A percentile compares a stretch with the other conserved stretches of the same genome.
Conservation (phyloP, 805 yeast genomes). For the Blastobotrys muscicola region DNA sequence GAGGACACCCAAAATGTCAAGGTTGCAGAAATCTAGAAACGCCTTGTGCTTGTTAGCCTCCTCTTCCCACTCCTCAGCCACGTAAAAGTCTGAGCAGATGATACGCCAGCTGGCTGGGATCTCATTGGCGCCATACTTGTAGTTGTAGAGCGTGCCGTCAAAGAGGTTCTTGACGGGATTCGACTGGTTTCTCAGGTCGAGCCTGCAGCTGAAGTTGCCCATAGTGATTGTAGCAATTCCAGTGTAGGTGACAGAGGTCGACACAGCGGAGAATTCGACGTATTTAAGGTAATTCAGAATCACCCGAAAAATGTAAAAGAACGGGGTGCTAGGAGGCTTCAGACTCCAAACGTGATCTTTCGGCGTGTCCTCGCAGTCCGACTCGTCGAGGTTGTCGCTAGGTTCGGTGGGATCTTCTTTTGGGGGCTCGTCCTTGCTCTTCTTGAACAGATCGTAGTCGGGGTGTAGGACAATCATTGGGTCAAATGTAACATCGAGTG, state of each 20-base stretch:
- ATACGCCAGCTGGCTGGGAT: slow-evolving; percentile 22
- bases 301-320: slow-evolving; percentile 15
- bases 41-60: slow-evolving; percentile 26
- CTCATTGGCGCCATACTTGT: slow-evolving; percentile 21
- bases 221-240: slow-evolving; percentile 22
- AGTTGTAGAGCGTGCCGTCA: slow-evolving; percentile 28
- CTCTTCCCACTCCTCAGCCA: slow-evolving; percentile 21
- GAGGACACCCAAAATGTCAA: slow-evolving; percentile 26
- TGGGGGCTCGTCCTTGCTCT: background rate
- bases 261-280: slow-evolving; percentile 20
- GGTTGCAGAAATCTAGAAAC: slow-evolving; percentile 21
- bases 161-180: slow-evolving; percentile 19
- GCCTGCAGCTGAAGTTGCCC: slow-evolving; percentile 20
- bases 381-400: background rate
- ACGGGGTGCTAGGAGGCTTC: slow-evolving; percentile 15
- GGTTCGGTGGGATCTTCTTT: slow-evolving; percentile 3
- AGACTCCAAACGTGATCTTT: slow-evolving; percentile 14
- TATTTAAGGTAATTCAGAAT: slow-evolving; percentile 16
- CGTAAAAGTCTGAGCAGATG: slow-evolving; percentile 21
- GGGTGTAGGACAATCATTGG: slow-evolving; percentile 14
- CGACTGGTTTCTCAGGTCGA: slow-evolving; percentile 24
- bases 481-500: slow-evolving; percentile 26
- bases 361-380: slow-evolving; percentile 1
- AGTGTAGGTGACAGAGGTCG: slow-evolving; percentile 20
- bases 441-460: slow-evolving; percentile 5